Conservation (phyloP, 306 rosid species). For the Malus sieversii region DNA sequence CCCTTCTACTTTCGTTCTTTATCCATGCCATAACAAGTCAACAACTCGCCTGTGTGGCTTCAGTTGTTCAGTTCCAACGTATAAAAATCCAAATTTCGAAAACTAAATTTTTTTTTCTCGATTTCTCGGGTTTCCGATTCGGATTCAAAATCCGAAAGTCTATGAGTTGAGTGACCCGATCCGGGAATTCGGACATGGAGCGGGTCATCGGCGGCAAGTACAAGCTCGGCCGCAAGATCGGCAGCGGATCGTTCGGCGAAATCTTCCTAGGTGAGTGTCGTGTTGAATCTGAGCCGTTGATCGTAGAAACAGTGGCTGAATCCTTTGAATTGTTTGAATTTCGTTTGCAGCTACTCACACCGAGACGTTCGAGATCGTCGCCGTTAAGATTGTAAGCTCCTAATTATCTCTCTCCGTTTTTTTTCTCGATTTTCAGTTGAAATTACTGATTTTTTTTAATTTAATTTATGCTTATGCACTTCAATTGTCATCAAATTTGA, state of each 20-base stretch:
- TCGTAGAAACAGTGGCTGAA: neutral
- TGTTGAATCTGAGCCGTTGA: neutral
- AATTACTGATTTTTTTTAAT: neutral
- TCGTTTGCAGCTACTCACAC: conserved; percentile 67
- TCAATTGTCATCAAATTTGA: neutral
- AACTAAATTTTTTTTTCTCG: neutral
- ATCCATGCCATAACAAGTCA: neutral
- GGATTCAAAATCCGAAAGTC: conserved; percentile 14
- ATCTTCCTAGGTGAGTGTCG: conserved; percentile 64
- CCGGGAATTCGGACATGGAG: conserved; percentile 49
- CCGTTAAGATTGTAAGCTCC: conserved; percentile 79
- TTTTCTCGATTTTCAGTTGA: neutral
- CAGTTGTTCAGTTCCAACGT: conserved; percentile 2
- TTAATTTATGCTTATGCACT: neutral
- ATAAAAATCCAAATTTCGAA: neutral
- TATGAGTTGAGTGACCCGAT: conserved; percentile 28
- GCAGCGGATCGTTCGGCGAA: conserved; percentile 98
- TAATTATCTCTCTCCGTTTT: neutral
- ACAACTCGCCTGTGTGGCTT: conserved; percentile 22
- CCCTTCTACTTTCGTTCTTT: conserved; percentile 8
- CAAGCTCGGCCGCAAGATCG: conserved; percentile 97
- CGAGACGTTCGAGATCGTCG: conserved; percentile 88
- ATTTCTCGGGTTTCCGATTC: neutral
- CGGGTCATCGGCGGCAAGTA: conserved; percentile 73
- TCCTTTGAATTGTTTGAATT: conserved; percentile 7